Conservation (phyloP, 345 rosid species). For the Arabidopsis thaliana region TAIR10.1 NC_003076.8:80501-81000, state of each 20-base stretch:
- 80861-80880: too few species aligned
- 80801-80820: too few species aligned
- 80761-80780: too few species aligned
- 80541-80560: background rate
- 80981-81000: too few species aligned
- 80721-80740: background rate
- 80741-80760: background rate
- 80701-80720: background rate
- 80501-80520: slow-evolving; percentile 27
- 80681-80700: background rate
- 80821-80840: too few species aligned
- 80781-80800: too few species aligned
- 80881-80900: too few species aligned
- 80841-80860: too few species aligned
- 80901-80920: too few species aligned
- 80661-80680: background rate
- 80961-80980: too few species aligned
- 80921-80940: too few species aligned
- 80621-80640: background rate
- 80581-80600: background rate
- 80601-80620: background rate
- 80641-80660: background rate
- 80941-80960: too few species aligned
- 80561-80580: background rate
- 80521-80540: slow-evolving; percentile 20